phyloP scores from a whole-genome alignment of 352 stramenopile genomes.

The Phytophthora pistaciae region DNA sequence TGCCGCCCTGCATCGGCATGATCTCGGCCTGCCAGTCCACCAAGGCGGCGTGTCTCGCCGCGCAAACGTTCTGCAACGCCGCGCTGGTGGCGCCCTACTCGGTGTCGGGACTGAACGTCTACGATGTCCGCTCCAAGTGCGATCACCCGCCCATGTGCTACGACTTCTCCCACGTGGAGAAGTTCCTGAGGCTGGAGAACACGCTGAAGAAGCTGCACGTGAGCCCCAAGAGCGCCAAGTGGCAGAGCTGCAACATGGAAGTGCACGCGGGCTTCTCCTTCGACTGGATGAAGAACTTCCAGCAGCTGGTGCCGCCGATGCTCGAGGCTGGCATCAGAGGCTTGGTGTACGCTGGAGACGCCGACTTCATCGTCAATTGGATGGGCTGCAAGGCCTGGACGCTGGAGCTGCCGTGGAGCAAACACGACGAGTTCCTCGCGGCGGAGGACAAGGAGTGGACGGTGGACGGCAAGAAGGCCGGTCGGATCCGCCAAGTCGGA shows the following conservation, averaged over 20 bases:
- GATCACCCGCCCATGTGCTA: constrained; percentile 94
- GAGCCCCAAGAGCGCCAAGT: constrained; percentile 79
- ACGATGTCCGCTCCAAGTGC: constrained; percentile 95
- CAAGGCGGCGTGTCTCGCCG: constrained; percentile 78
- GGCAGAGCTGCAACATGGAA: constrained; percentile 96
- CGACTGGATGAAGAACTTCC: constrained; percentile 98
- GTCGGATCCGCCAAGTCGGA: constrained; percentile 66
- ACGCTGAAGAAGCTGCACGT: constrained; percentile 92
- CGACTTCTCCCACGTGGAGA: constrained; percentile 94
- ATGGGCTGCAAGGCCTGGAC: constrained; percentile 97
- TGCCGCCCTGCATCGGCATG: constrained; percentile 70
- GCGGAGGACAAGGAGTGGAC: constrained; percentile 68
- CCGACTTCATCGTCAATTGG: constrained; percentile 99
- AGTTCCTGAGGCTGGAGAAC: constrained; percentile 84
- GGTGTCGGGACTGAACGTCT: constrained; percentile 71
- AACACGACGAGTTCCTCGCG: constrained; percentile 59
- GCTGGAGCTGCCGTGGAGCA: constrained; percentile 93
- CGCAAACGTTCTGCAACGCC: constrained; percentile 92
- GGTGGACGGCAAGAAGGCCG: constrained; percentile 67
- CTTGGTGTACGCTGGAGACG: constrained; percentile 97
- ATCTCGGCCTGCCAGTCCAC: constrained; percentile 90
- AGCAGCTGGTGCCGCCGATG: constrained; percentile 91
- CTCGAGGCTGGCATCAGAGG: constrained; percentile 92
- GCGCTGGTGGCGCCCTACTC: constrained; percentile 73
- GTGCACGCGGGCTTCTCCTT: constrained; percentile 94